Base-by-base conservation (phyloP, 176 grass and related monocot species). In the Carex cristatella region DNA sequence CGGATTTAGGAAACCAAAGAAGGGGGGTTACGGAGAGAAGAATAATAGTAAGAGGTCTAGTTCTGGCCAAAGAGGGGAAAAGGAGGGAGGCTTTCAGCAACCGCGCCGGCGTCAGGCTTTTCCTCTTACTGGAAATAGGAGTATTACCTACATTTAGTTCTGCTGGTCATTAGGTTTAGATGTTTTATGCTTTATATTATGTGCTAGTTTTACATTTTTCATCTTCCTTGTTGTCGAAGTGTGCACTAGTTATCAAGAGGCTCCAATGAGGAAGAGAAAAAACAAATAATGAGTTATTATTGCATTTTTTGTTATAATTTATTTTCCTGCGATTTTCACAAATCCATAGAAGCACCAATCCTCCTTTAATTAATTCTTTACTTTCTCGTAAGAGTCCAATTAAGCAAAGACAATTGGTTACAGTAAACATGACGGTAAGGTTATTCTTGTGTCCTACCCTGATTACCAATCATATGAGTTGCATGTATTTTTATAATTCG, bases 61-160 rank as follows among this genome's bases (percentile, higher is more conserved):
- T 56, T 65, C 16, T 67, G 82, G 44, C 67, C 49, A 63, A 37
- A 85, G 8, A 4, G 79, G 76, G 27, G 86, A 88, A 46, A 87
- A 81, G 44, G 83, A 77, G 77, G 78, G 68, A 77, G 65, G 30
- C 14, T 83, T 88, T 60, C 86, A 87, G 80, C 85, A 88, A 30
- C 64, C 61, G 0, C 71, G 81, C 35, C 86, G 79, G 54, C 85
- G 84, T 42, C 89, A 88, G 64, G 85, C 84, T 82, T 90, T 86
- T 88, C 89, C 89, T 80, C 83, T 54, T 63, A 89, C 90, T 30
- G 83, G 92, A 42, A 91, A 87, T 87, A 89, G 81, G 87, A 87
- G 85, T 49, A 84, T 85, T 67, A 84, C 84, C 9, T 97, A 94
- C 71, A 86, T 61, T 81, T 89, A 92, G 81, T 44, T 84, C 48